phyloP scores from a whole-genome alignment of 768 basidiomycete species.

The Tephrocybe sp. region DNA sequence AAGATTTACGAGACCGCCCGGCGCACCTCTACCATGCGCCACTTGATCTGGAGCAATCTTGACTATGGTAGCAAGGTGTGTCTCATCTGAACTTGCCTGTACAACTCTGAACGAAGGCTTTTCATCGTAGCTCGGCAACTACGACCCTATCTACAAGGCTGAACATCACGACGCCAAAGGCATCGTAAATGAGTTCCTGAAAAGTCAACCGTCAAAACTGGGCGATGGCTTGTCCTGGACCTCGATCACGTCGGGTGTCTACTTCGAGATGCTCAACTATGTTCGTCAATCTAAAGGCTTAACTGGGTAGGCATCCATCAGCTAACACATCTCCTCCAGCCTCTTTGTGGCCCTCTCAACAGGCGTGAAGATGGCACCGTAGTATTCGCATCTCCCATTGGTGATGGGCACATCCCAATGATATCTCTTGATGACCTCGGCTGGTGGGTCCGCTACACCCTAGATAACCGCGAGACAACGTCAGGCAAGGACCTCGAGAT shows the following conservation, averaged over 20 bases:
- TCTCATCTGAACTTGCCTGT: background rate
- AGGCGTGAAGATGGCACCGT: slow-evolving; percentile 37
- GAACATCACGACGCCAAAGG: slow-evolving; percentile 44
- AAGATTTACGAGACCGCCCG: slow-evolving; percentile 42
- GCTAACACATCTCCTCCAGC: slow-evolving; percentile 11
- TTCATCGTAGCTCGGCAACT: slow-evolving; percentile 18
- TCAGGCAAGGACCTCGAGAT: slow-evolving; percentile 36
- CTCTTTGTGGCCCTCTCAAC: slow-evolving; percentile 33
- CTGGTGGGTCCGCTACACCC: slow-evolving; percentile 39
- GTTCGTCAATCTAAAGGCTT: slow-evolving; percentile 21
- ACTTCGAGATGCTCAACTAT: slow-evolving; percentile 41
- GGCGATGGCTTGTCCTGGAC: slow-evolving; percentile 35
- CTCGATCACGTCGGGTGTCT: slow-evolving; percentile 36
- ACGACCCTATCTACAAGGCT: slow-evolving; percentile 30
- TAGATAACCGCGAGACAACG: slow-evolving; percentile 33
- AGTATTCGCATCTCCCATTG: slow-evolving; percentile 37
- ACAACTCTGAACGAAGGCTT: background rate
- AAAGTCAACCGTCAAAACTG: slow-evolving; percentile 31
- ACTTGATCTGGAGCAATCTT: slow-evolving; percentile 42
- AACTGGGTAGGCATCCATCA: no score
- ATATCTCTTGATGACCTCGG: slow-evolving; percentile 39
- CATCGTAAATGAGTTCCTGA: slow-evolving; percentile 37
- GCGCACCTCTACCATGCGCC: slow-evolving; percentile 29
- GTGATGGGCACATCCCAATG: slow-evolving; percentile 36
- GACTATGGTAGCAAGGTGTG: slow-evolving; percentile 40